Evolutionary conservation across 495 filamentous ascomycete genomes (phyloP).

Genomic region (Durotheca rogersii): DNA sequence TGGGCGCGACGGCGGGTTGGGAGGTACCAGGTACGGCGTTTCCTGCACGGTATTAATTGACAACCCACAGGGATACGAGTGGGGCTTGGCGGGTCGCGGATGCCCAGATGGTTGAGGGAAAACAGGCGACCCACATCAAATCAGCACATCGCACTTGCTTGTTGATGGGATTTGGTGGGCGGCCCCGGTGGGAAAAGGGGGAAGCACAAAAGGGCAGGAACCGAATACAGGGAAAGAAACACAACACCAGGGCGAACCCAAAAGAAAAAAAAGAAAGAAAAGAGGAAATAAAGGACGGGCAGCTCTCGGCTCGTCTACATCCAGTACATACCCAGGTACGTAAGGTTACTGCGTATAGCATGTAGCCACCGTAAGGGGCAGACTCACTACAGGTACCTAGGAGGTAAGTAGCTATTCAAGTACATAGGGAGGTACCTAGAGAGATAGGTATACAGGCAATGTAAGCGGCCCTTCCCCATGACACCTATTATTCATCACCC

Average conservation of each 20-base stretch:
- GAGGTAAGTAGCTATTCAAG: too few species aligned
- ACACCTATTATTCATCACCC: too few species aligned
- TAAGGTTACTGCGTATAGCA: too few species aligned
- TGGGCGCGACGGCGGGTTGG: too few species aligned
- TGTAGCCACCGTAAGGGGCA: too few species aligned
- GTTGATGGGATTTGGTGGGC: background rate
- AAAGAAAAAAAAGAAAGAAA: background rate
- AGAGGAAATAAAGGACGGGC: conserved; percentile 3
- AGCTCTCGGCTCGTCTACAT: background rate
- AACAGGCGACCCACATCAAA: conserved; percentile 28
- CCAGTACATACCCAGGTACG: conserved; percentile 8
- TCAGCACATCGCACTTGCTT: conserved; percentile 17
- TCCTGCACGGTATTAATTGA: conserved; percentile 12
- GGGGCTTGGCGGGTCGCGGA: conserved; percentile 30
- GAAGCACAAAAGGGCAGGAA: background rate
- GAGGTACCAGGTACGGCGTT: conserved; percentile 26
- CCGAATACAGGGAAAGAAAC: background rate
- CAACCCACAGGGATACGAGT: conserved; percentile 18
- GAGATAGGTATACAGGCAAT: too few species aligned
- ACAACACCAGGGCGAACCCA: background rate
- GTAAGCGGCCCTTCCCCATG: too few species aligned
- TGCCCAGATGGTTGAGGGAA: conserved; percentile 31
- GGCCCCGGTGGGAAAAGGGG: conserved; percentile 16
- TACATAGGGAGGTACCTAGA: too few species aligned
- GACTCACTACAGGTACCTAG: too few species aligned